Evolutionary conservation across 441 rosid genomes (phyloP).

Genomic region (Erysimum cheiri): DNA sequence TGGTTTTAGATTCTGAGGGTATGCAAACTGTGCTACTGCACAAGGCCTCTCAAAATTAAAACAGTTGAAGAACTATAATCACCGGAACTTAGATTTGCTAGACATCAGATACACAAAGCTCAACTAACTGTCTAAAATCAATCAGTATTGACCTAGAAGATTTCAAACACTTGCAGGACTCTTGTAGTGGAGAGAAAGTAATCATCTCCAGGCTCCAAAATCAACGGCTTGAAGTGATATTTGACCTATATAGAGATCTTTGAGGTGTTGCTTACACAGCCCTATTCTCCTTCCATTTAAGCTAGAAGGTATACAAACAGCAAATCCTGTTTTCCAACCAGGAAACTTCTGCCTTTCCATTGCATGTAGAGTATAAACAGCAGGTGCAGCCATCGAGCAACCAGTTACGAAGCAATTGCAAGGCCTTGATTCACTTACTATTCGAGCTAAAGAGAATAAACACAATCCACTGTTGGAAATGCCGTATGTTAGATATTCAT

Average conservation of each 20-base stretch:
- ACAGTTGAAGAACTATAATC: constrained; percentile 10
- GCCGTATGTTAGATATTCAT: constrained; percentile 75
- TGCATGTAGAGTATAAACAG: constrained; percentile 81
- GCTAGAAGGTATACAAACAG: constrained; percentile 84
- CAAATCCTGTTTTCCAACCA: constrained; percentile 94
- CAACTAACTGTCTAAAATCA: constrained; percentile 30
- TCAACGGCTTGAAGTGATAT: constrained; percentile 87
- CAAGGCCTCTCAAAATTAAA: neutral
- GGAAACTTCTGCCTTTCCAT: constrained; percentile 97
- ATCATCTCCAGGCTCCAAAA: constrained; percentile 79
- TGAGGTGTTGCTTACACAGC: constrained; percentile 73
- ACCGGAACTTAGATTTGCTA: constrained; percentile 19
- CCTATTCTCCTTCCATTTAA: constrained; percentile 82
- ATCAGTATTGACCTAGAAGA: constrained; percentile 5
- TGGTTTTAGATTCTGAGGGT: constrained; percentile 20
- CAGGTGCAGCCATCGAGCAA: constrained; percentile 71
- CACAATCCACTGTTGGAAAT: constrained; percentile 70
- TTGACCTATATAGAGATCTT: constrained; percentile 69
- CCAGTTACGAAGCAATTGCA: constrained; percentile 81
- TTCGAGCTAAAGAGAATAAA: constrained; percentile 73
- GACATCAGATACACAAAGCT: constrained; percentile 9
- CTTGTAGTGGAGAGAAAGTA: constrained; percentile 1
- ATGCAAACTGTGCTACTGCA: constrained; percentile 24
- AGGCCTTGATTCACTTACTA: constrained; percentile 71
- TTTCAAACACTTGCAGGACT: constrained; percentile 31